Evolutionary conservation across 306 rosid species (phyloP), one percentile per base, ranked within the genome.

Genomic region (Corylus americana): DNA sequence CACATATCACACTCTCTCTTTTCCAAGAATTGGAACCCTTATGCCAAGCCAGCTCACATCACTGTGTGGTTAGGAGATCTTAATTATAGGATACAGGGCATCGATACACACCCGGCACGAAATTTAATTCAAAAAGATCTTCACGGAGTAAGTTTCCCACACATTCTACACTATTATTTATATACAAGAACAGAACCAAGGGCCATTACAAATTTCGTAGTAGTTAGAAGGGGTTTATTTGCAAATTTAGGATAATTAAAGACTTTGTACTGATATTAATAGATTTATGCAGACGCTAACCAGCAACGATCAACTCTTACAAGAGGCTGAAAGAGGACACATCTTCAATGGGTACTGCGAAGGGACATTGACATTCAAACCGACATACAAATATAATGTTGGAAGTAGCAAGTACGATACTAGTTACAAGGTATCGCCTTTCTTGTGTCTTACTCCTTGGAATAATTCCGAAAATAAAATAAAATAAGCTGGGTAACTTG

Each of bases 31-130:
- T 80, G 90, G 88, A 93, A 91, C 25, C 93, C 96, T 76, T 81
- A 87, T 77, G 78, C 86, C 3, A 83, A 78, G 75, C 90, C 94
- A 55, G 42, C 92, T 17, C 91, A 90, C 11, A 11, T 91, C 49
- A 86, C 88, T 0, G 75, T 93, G 7, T 93, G 98, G 96, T 70
- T 91, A 48, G 96, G 98, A 73, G 98, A 93, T 87, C 89, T 93
- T 25, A 93, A 93, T 75, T 93, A 93, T 69, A 82, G 93, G 77
- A 78, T 93, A 53, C 85, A 90, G 13, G 94, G 92, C 27, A 86
- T 93, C 11, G 77, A 82, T 12, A 81, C 83, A 11, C 62, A 85
- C 42, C 90, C 92, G 0, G 92, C 89, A 0, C 81, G 94, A 75
- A 74, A 39, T 70, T 75, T 93, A 0, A 88, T 93, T 11, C 25